phyloP scores from a whole-genome alignment of 805 yeast species.

The Torulaspora gathmanii region DNA sequence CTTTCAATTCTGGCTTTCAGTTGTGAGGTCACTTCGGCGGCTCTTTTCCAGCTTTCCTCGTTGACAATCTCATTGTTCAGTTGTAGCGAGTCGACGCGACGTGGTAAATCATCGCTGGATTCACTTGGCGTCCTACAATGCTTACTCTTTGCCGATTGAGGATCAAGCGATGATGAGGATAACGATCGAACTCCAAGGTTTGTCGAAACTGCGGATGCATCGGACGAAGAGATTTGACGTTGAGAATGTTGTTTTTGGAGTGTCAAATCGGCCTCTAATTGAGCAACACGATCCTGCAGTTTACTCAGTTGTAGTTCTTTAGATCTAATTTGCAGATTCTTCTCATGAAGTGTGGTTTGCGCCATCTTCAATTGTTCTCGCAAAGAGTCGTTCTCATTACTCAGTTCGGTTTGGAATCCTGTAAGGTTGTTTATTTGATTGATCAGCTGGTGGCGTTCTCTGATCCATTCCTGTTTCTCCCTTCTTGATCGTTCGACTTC shows the following conservation, averaged over 20 bases:
- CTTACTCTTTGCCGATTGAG: conserved; percentile 8
- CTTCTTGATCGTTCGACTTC: conserved; percentile 41
- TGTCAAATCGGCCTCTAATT: conserved; percentile 11
- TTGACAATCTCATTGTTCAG: conserved; percentile 37
- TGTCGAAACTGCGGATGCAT: conserved; percentile 16
- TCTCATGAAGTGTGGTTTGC: conserved; percentile 21
- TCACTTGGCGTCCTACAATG: conserved; percentile 22
- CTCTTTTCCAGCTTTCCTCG: conserved; percentile 78
- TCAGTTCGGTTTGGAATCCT: conserved; percentile 42
- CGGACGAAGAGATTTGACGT: conserved; percentile 14
- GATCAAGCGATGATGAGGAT: conserved; percentile 20
- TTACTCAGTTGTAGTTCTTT: conserved; percentile 23
- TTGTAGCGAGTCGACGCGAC: conserved; percentile 29
- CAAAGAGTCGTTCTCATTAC: conserved; percentile 41
- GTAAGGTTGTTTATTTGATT: conserved; percentile 31
- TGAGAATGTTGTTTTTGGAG: conserved; percentile 6
- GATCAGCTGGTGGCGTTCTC: conserved; percentile 32
- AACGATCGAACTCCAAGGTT: conserved; percentile 20
- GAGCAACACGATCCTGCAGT: conserved; percentile 21
- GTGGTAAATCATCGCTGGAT: conserved; percentile 31
- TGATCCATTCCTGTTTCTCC: conserved; percentile 44
- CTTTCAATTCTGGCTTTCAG: conserved; percentile 82
- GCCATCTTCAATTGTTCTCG: conserved; percentile 31
- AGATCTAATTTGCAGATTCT: conserved; percentile 22
- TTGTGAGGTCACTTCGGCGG: conserved; percentile 84